Evolutionary conservation across 2,329 filamentous ascomycete species (phyloP), one percentile per base, ranked within the genome.

Genomic region (Hypoxylon sp.): DNA sequence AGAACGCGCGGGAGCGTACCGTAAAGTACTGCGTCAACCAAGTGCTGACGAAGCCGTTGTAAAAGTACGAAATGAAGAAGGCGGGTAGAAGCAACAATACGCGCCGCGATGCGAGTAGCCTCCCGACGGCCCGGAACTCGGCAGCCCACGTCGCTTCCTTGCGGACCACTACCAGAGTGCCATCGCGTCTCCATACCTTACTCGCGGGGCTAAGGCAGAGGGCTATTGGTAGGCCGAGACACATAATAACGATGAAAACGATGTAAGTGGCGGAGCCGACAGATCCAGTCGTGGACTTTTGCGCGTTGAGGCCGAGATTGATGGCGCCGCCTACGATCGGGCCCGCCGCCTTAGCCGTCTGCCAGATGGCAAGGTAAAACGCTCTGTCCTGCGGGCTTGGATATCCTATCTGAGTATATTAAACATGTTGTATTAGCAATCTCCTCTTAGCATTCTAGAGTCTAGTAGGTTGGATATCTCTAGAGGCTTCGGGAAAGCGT

Each of bases 371-470:
- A 0, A 90, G 76, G 56, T 85, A 85, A 17, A 80, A 80, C 0
- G 86, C 87, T 60, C 85, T 81, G 24, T 88, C 87, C 34, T 82
- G 81, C 0, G 87, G 85, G 64, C 89, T 87, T 0, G 88, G 87
- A 68, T 90, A 91, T 0, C 84, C 81, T 1, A 90, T 80, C n/a
- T n/a, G n/a, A n/a, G n/a, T n/a, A n/a, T n/a, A n/a, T n/a, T n/a
- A n/a, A n/a, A n/a, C n/a, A n/a, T n/a, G n/a, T n/a, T n/a, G n/a
- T n/a, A n/a, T n/a, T n/a, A n/a, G n/a, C n/a, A n/a, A n/a, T n/a
- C n/a, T n/a, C n/a, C n/a, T n/a, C n/a, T n/a, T n/a, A n/a, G n/a
- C n/a, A n/a, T n/a, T n/a, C n/a, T n/a, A n/a, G n/a, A n/a, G n/a
- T n/a, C n/a, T n/a, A n/a, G n/a, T n/a, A n/a, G n/a, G n/a, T n/a